phyloP scores from a whole-genome alignment of 2,329 filamentous ascomycete species.

The Mariannaea sp. region DNA sequence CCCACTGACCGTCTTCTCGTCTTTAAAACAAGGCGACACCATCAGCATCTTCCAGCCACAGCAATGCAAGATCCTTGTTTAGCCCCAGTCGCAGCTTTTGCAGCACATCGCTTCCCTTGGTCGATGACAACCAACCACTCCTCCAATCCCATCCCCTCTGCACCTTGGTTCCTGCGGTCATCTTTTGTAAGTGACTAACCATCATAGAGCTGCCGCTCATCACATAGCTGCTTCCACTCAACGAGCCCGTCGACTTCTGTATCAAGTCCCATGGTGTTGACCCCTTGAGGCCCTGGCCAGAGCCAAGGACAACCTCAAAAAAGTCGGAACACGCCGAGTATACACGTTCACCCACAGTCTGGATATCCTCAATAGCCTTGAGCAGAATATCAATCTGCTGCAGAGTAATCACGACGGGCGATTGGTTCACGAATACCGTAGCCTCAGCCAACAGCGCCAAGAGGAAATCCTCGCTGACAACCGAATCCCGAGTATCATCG shows the following conservation, averaged over 20 bases:
- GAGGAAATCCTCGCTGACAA: conserved; percentile 87
- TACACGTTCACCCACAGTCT: conserved; percentile 74
- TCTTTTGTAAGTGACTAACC: conserved; percentile 63
- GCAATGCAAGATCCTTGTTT: conserved; percentile 72
- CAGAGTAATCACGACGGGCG: conserved; percentile 61
- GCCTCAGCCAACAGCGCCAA: conserved; percentile 83
- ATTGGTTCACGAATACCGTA: conserved; percentile 72
- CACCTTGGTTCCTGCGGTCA: conserved; percentile 57
- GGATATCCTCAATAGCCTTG: conserved; percentile 77
- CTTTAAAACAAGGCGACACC: conserved; percentile 50
- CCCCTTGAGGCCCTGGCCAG: conserved; percentile 65
- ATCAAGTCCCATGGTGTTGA: conserved; percentile 70
- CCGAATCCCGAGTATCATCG: conserved; percentile 77
- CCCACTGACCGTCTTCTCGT: neutral
- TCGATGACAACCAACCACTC: conserved; percentile 70
- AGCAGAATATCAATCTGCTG: conserved; percentile 76
- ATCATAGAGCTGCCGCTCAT: conserved; percentile 77
- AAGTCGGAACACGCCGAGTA: conserved; percentile 78
- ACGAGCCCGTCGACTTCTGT: conserved; percentile 58
- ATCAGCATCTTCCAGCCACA: conserved; percentile 72
- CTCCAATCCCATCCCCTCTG: conserved; percentile 79
- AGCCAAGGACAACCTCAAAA: conserved; percentile 74
- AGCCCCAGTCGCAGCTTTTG: conserved; percentile 72
- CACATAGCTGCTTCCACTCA: conserved; percentile 66
- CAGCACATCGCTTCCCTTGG: conserved; percentile 72